Evolutionary conservation across 2,329 filamentous ascomycete genomes (phyloP).

Genomic region (Curvularia spicifera): DNA sequence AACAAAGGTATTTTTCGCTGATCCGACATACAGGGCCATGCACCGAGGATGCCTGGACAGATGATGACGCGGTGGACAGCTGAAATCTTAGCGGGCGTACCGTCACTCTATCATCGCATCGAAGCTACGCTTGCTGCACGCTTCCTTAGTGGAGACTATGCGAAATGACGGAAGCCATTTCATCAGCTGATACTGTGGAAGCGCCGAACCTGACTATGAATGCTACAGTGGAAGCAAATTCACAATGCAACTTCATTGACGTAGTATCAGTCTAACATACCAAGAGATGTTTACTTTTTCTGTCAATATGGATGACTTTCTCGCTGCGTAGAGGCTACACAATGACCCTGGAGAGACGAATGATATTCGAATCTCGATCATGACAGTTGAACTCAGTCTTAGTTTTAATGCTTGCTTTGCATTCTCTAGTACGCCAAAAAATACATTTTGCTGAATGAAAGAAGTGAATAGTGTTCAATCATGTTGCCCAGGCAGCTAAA

Average conservation of each 20-base stretch:
- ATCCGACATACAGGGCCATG: not conserved
- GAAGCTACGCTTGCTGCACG: not conserved
- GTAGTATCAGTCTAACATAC: not conserved
- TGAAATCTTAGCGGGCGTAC: not conserved
- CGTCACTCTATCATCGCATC: slow-evolving; percentile 3
- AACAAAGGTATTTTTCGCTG: not conserved
- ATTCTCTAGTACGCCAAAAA: not conserved
- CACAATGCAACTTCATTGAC: not conserved
- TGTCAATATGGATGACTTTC: not conserved
- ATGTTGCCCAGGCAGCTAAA: not conserved
- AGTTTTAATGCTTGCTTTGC: not conserved
- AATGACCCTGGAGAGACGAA: not conserved
- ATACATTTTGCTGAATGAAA: not conserved
- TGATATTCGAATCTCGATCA: not conserved
- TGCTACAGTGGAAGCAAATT: not conserved
- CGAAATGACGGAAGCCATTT: not conserved
- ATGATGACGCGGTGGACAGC: slow-evolving; percentile 1
- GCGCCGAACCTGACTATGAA: not conserved
- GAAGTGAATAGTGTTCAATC: not conserved
- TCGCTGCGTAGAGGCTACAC: not conserved
- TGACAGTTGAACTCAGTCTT: not conserved
- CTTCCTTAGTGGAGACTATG: not conserved
- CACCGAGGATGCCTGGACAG: not conserved
- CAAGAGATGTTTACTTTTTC: not conserved
- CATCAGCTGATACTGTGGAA: not conserved